Evolutionary conservation across 108 stramenopile genomes (phyloP), one percentile per base, ranked within the genome.

Genomic region (Aureococcus anophagefferens): DNA sequence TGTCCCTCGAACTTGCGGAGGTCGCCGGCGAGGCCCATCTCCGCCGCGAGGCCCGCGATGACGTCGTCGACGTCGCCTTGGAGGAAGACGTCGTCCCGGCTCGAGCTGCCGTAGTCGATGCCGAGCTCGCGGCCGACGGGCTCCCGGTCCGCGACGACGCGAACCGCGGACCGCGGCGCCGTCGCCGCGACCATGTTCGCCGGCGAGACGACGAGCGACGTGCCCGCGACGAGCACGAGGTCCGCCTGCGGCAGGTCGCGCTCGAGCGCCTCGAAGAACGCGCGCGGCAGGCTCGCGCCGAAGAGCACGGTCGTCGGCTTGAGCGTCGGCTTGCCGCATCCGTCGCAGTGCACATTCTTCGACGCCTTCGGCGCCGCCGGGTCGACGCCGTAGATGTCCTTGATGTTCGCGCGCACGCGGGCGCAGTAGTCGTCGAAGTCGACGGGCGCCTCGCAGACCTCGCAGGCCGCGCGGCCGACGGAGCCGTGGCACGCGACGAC

Each of bases 291-390:
- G 33, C 72, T 76, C 7, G 85, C 78, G 29, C 87, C 85, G 74
- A 91, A 94, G 34, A 94, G 67, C 0, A 94, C 91, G 62, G 91
- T 94, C 68, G 84, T 76, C 16, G 93, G 93, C 66, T 94, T 94
- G 59, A 94, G 82, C 0, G 80, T 68, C n/a, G 77, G 72, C 28
- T 76, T 51, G 0, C 79, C 79, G 73, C 93, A 94, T 30, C 69
- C 64, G n/a, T 68, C 46, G 66, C 93, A 94, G 25, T 51, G 31
- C 64, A 94, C 91, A 0, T 85, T 81, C 7, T 77, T 87, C 18
- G 89, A 90, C 70, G 76, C 63, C 30, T 18, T 11, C 5, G 93
- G 93, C 16, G 90, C 90, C 33, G 77, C 67, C 32, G 69, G 65
- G 30, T 78, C 73, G 9, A 35, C 63, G 33, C 83, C 84, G 36